phyloP scores from a whole-genome alignment of 805 yeast species.

The Nakazawaea laoshanensis region DNA sequence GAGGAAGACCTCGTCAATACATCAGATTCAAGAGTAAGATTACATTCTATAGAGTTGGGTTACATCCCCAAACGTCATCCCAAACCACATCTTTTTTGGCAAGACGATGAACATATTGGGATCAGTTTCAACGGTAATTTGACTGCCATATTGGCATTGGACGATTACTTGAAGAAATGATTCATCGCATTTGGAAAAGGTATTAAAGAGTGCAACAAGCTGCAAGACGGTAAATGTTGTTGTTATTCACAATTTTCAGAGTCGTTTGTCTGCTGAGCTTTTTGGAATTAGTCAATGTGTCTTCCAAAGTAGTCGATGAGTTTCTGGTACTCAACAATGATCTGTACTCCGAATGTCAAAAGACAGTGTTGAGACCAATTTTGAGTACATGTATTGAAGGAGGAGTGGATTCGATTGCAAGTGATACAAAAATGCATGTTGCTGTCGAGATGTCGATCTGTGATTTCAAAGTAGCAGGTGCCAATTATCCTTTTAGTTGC shows the following conservation, averaged over 20 bases:
- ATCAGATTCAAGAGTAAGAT: no score
- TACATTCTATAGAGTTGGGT: no score
- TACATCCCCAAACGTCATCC: no score
- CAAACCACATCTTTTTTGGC: slow-evolving; percentile 8
- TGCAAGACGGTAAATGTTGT: no score
- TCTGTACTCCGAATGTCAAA: slow-evolving; percentile 1
- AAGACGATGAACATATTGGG: slow-evolving; percentile 1
- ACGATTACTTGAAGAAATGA: not conserved
- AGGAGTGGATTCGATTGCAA: slow-evolving; percentile 1
- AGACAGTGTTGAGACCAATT: not conserved
- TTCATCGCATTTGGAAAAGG: not conserved
- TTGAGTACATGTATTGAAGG: not conserved
- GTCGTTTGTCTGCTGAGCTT: no score
- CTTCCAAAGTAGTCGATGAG: not conserved
- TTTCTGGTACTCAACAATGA: slow-evolving; percentile 2
- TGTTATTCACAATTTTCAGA: no score
- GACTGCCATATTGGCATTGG: slow-evolving; percentile 1
- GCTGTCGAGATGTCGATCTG: slow-evolving; percentile 4
- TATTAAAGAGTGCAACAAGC: no score
- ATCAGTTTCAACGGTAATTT: slow-evolving; percentile 6
- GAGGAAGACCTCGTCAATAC: not conserved
- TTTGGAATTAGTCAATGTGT: not conserved
- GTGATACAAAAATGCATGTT: not conserved
- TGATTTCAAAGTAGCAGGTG: slow-evolving; percentile 2
- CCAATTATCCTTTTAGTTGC: slow-evolving; percentile 1